Percentiles rank a stretch among this genome's conserved stretches.
Conservation (phyloP, 176 grass and related monocot species). For the Cocos nucifera region DNA sequence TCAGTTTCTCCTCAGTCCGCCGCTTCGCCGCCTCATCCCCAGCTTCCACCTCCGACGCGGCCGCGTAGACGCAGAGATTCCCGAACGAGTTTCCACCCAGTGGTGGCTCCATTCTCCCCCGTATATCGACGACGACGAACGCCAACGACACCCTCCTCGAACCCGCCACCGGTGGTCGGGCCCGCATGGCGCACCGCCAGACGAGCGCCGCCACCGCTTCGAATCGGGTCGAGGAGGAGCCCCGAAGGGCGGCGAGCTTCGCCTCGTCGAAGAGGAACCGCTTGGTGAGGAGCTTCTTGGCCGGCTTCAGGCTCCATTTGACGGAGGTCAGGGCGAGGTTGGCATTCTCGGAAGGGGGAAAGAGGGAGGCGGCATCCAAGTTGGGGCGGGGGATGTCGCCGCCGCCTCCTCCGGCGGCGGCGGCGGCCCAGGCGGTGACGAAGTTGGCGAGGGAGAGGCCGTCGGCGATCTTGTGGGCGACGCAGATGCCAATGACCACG, state of each 20-base stretch:
- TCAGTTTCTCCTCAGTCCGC: too few species aligned
- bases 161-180: not conserved
- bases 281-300: not conserved
- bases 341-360: not conserved
- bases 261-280: not conserved
- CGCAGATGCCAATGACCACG: not conserved
- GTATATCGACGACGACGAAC: not conserved
- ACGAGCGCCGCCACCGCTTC: not conserved
- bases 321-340: not conserved
- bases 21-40: too few species aligned
- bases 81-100: not conserved
- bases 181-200: slow-evolving; percentile 1
- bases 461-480: slow-evolving; percentile 1
- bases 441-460: not conserved
- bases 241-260: not conserved
- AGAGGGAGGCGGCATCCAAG: not conserved
- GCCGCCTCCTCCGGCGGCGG: not conserved
- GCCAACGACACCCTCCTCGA: not conserved
- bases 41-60: not conserved
- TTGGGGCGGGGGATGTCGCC: not conserved
- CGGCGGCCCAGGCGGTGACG: not conserved
- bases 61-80: not conserved
- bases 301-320: too few species aligned
- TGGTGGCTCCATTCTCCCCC: not conserved
- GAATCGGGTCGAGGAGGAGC: not conserved